A percentile compares a stretch with the other conserved stretches of the same genome.
Conservation (phyloP, 2,329 filamentous ascomycete species). For the Bipolaris cookei region DNA sequence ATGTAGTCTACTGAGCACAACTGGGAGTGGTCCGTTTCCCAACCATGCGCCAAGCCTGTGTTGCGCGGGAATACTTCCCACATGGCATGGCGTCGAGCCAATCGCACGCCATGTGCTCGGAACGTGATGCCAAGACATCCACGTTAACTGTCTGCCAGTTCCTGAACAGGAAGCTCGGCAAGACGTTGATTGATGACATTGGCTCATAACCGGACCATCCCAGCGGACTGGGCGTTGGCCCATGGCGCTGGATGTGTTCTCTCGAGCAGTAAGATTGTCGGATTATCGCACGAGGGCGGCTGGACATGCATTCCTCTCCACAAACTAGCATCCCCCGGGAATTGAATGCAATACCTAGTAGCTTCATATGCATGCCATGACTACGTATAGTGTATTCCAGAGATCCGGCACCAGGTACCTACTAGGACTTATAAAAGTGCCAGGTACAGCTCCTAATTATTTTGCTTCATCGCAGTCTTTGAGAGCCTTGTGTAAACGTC, state of each 20-base stretch:
- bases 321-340: conserved; percentile 18
- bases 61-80: conserved; percentile 14
- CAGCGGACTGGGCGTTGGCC: conserved; percentile 25
- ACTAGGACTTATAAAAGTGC: conserved; percentile 41
- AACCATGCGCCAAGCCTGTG: conserved; percentile 10
- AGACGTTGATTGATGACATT: conserved; percentile 25
- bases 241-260: conserved; percentile 27
- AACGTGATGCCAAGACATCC: conserved; percentile 27
- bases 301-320: conserved; percentile 18
- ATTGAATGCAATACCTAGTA: conserved; percentile 23
- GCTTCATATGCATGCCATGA: conserved; percentile 7
- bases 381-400: conserved; percentile 14
- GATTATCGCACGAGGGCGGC: conserved; percentile 39
- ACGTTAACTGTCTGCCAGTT: neutral
- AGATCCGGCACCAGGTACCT: conserved; percentile 33
- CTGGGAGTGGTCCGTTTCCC: conserved; percentile 12
- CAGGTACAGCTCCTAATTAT: conserved; percentile 20
- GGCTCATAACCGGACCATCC: conserved; percentile 27
- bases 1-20: conserved; percentile 16
- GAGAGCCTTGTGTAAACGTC: conserved; percentile 21
- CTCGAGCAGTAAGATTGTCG: conserved; percentile 41
- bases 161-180: conserved; percentile 38
- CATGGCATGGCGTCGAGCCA: conserved; percentile 13
- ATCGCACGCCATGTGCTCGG: conserved; percentile 22
- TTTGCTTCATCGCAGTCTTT: conserved; percentile 27